A percentile compares a stretch with the other conserved stretches of the same genome.
phyloP scores from a whole-genome alignment of 2,329 filamentous ascomycete species.

The Lasiodiplodia theobromae region DNA sequence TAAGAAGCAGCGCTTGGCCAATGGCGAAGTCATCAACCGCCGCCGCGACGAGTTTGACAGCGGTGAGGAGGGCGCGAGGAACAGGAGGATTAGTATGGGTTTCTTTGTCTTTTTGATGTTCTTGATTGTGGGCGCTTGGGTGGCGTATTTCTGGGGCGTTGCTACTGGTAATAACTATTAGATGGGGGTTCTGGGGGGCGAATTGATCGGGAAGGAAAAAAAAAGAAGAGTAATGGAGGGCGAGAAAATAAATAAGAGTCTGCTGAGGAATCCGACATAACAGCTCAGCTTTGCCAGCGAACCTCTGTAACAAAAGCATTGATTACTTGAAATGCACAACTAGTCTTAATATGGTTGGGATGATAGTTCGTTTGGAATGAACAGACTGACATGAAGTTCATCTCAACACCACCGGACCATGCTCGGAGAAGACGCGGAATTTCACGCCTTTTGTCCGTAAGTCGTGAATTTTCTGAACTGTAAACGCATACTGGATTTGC shows the following conservation, averaged over 20 bases:
- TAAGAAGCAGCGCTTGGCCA: conserved; percentile 58
- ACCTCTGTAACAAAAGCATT: neutral
- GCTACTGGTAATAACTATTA: conserved; percentile 55
- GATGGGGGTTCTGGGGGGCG: neutral
- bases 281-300: too few species aligned
- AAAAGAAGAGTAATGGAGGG: too few species aligned
- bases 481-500: neutral
- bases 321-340: too few species aligned
- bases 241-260: neutral
- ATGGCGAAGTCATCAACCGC: conserved; percentile 54
- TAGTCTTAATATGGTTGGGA: neutral
- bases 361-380: neutral
- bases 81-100: conserved; percentile 47
- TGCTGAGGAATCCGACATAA: neutral
- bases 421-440: neutral
- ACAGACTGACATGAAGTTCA: neutral
- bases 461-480: neutral
- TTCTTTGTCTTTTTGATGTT: conserved; percentile 56
- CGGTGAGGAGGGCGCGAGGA: conserved; percentile 46
- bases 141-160: conserved; percentile 67
- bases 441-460: neutral
- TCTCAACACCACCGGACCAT: neutral
- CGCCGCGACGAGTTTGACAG: conserved; percentile 52
- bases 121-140: conserved; percentile 61
- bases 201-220: too few species aligned